Conservation (phyloP, 2,329 filamentous ascomycete genomes). For the Fusarium sterilihyphosum region DNA sequence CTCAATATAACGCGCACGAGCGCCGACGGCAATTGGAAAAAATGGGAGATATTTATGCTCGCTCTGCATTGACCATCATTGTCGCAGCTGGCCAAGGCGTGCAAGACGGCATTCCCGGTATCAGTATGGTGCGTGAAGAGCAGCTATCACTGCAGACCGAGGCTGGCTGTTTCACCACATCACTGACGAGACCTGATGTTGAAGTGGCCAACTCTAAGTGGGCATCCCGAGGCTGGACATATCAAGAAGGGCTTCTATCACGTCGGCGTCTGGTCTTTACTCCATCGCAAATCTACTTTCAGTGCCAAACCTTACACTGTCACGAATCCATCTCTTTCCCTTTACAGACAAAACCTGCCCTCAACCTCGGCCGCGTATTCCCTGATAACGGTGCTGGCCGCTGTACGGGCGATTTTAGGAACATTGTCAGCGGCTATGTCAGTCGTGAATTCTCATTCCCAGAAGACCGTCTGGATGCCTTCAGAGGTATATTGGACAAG, state of each 20-base stretch:
- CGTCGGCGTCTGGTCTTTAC: constrained; percentile 51
- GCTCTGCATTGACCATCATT: constrained; percentile 49
- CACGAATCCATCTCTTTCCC: constrained; percentile 50
- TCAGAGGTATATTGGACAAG: constrained; percentile 45
- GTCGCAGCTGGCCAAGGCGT: constrained; percentile 47
- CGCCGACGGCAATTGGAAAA: constrained; percentile 44
- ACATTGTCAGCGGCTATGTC: constrained; percentile 47
- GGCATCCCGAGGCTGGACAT: constrained; percentile 50
- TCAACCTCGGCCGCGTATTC: constrained; percentile 49
- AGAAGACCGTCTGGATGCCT: constrained; percentile 49
- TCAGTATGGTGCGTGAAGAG: constrained; percentile 47
- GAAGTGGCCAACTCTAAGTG: constrained; percentile 50
- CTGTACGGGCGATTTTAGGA: constrained; percentile 40
- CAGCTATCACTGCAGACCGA: constrained; percentile 50
- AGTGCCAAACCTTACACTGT: constrained; percentile 51
- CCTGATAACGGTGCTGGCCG: constrained; percentile 36
- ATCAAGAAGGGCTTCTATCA: constrained; percentile 50
- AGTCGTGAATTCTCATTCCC: constrained; percentile 41
- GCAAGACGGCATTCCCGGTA: constrained; percentile 48
- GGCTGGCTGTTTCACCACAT: constrained; percentile 49
- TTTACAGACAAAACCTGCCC: constrained; percentile 44
- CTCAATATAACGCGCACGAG: constrained; percentile 41
- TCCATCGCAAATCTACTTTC: constrained; percentile 51
- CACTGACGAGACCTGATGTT: constrained; percentile 48
- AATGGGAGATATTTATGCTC: constrained; percentile 49